phyloP scores from a whole-genome alignment of 805 yeast species.

The Barnettozyma pratensis region DNA sequence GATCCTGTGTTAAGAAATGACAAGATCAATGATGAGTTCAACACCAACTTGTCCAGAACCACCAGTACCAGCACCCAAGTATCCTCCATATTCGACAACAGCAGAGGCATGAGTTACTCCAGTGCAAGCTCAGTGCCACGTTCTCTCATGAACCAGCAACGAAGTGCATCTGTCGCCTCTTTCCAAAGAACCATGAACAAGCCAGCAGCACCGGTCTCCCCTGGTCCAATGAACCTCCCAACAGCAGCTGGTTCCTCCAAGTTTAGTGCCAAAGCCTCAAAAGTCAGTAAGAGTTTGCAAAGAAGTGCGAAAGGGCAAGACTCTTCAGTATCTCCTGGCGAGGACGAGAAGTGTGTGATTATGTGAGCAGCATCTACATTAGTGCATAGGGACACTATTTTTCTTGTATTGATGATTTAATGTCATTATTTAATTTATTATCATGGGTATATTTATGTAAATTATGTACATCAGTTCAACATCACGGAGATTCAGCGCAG shows the following conservation, averaged over 20 bases:
- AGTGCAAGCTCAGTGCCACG: neutral
- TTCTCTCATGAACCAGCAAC: neutral
- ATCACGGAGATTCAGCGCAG: too few relatives aligned
- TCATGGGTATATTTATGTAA: too few relatives aligned
- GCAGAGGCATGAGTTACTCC: neutral
- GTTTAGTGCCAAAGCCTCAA: neutral
- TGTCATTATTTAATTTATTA: too few relatives aligned
- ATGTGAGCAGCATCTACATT: conserved; percentile 1
- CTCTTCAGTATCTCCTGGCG: neutral
- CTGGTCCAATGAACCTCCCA: neutral
- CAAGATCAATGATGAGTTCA: conserved; percentile 12
- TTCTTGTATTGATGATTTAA: too few relatives aligned
- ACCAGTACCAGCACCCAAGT: neutral
- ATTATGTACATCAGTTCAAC: too few relatives aligned
- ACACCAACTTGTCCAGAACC: neutral
- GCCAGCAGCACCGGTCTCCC: neutral
- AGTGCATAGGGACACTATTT: neutral
- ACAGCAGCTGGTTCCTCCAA: neutral
- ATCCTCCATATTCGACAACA: conserved; percentile 2
- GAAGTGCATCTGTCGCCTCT: conserved; percentile 1
- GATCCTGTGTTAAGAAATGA: conserved; percentile 36
- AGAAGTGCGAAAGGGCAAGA: neutral
- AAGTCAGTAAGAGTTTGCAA: neutral
- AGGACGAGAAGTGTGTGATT: conserved; percentile 12
- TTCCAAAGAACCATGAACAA: neutral